Evolutionary conservation across 805 yeast genomes (phyloP), one percentile per base, ranked within the genome.

Genomic region (Ogataea ganodermae): DNA sequence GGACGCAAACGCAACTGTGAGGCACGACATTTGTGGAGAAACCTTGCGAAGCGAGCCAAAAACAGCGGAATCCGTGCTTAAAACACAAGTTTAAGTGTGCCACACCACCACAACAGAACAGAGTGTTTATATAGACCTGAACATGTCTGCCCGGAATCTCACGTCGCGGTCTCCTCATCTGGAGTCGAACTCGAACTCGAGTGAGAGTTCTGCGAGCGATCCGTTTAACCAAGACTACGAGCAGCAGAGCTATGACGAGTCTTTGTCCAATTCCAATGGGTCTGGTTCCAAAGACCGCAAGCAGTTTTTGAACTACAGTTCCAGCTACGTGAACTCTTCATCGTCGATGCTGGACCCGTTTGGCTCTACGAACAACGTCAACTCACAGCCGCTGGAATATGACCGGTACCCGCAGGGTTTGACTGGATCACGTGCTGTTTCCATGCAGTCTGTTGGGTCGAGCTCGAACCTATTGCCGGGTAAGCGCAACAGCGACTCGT

Each of bases 351-450:
- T 61, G 26, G 62, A 65, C 33, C 69, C 69, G 12, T 65, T 65
- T 39, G 59, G 62, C 1, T 63, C 69, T 3, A 43, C 60, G 16
- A 51, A 57, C 39, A 57, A 60, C 45, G 17, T 60, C n/a, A 44
- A 12, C 32, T 33, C 53, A 12, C 45, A 46, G 27, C 45, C 88
- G 3, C 71, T 80, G 1, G 85, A 78, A 46, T 84, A 71, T 57
- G 89, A 84, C 63, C 71, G 90, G 56, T 85, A 84, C 58, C 91
- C 92, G 4, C 73, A 80, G 21, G 71, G 81, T 51, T 67, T 72
- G 13, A 78, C 80, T 2, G 76, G 76, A 3, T 78, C 84, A 13
- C 71, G 86, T 52, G 80, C 79, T 3, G 75, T 78, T 3, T 81
- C 88, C 3, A 65, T 72, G 65, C 74, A 81, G 10, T 72, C 76